These are phyloP conservation scores for Aspergillus intermedius DNA, from an alignment of 2,329 filamentous ascomycete species.

Conservation along the genomic window DNA sequence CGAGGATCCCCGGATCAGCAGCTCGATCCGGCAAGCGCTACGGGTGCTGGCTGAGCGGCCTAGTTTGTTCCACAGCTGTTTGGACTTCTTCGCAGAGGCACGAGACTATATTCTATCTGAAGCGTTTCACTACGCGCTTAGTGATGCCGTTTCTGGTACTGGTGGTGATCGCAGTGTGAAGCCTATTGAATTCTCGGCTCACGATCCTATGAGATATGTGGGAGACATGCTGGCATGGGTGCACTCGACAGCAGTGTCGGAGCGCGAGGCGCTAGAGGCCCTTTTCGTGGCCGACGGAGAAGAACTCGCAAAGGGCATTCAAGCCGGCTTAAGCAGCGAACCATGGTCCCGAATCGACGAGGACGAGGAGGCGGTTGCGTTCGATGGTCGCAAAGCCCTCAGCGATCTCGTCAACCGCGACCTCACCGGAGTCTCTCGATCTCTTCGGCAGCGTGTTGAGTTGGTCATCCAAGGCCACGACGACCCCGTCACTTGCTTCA, in stretches of 20 bases:
- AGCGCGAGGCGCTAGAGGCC: constrained; percentile 83
- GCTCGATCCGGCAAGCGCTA: constrained; percentile 73
- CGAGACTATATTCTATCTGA: constrained; percentile 81
- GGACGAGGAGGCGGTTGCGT: constrained; percentile 52
- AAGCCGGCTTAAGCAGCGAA: constrained; percentile 73
- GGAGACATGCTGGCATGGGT: constrained; percentile 98
- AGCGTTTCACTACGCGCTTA: constrained; percentile 80
- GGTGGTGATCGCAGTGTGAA: constrained; percentile 61
- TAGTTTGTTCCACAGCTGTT: constrained; percentile 82
- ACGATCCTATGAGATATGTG: constrained; percentile 84
- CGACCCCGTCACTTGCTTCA: constrained; percentile 81
- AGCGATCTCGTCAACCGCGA: constrained; percentile 83
- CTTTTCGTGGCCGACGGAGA: constrained; percentile 87
- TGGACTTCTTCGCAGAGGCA: constrained; percentile 88
- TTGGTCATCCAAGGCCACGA: constrained; percentile 90
- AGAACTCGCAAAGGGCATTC: constrained; percentile 75
- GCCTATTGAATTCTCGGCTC: constrained; percentile 87
- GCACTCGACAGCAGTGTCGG: constrained; percentile 88
- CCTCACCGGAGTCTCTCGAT: constrained; percentile 69
- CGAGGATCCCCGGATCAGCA: constrained; percentile 87
- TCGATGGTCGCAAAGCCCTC: constrained; percentile 75
- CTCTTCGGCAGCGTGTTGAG: constrained; percentile 84
- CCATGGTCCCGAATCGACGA: constrained; percentile 64
- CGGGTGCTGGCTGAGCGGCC: constrained; percentile 84
- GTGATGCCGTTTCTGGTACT: constrained; percentile 58